phyloP scores from a whole-genome alignment of 208 protist species.

The Trypanosoma vivax region DNA sequence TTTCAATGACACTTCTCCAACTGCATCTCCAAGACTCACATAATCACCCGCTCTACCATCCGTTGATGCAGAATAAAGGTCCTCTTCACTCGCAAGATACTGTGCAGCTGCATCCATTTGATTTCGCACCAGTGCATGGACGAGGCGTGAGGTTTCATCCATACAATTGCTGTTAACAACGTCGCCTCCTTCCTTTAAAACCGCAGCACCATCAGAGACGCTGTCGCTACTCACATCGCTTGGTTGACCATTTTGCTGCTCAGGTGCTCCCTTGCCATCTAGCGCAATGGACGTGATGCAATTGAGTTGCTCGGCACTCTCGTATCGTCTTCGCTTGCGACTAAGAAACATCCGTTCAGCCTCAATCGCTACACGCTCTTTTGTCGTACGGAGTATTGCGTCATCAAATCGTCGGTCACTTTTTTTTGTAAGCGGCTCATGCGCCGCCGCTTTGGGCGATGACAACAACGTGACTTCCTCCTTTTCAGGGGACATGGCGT shows the following conservation, averaged over 20 bases:
- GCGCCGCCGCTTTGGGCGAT: constrained; percentile 2
- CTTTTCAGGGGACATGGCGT: background rate
- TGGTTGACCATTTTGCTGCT: too few relatives aligned
- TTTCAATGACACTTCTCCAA: too few relatives aligned
- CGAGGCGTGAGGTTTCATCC: too few relatives aligned
- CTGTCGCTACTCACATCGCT: too few relatives aligned
- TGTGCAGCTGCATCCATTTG: constrained; percentile 6
- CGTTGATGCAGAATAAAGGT: too few relatives aligned
- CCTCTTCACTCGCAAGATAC: constrained; percentile 1
- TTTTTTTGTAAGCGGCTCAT: constrained; percentile 4
- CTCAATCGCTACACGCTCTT: constrained; percentile 6
- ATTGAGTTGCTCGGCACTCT: background rate
- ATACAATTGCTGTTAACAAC: too few relatives aligned
- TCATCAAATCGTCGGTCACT: too few relatives aligned
- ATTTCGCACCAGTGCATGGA: constrained; percentile 11
- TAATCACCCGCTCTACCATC: too few relatives aligned
- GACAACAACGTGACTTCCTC: background rate
- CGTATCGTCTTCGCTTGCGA: background rate
- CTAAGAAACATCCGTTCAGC: constrained; percentile 4
- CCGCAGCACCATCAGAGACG: too few relatives aligned
- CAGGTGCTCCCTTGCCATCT: too few relatives aligned
- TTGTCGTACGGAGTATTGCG: constrained; percentile 5
- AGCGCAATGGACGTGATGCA: background rate
- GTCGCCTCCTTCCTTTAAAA: too few relatives aligned
- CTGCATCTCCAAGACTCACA: too few relatives aligned